Base-by-base conservation (phyloP, 306 rosid genomes). In the Geum urbanum region DNA sequence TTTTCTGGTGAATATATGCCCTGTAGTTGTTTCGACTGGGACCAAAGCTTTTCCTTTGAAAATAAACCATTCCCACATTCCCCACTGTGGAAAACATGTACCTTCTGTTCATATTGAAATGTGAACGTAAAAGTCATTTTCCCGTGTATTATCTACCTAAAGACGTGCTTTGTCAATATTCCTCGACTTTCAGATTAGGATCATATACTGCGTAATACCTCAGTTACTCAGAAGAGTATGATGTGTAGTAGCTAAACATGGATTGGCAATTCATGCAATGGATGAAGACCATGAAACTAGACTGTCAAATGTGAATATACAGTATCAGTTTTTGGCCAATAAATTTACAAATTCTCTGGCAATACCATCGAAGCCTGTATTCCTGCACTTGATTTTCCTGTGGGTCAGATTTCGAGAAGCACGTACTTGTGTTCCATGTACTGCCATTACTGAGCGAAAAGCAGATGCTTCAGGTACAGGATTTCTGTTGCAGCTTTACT, bases 121-220 rank as follows among this genome's bases (percentile, higher is more conserved):
- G 0, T 72, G 56, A 73, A 59, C 77, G 55, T 41, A 41, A 65
- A 63, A 86, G 52, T 67, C 60, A 69, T 20, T 69, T 24, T 72
- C 77, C 48, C 71, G 76, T 60, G 19, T 74, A 70, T 76, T 57
- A 9, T 41, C 18, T 47, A 57, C 62, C 79, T 78, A 55, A 82
- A 75, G 64, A 87, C 87, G 91, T 84, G 84, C 63, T 55, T 65
- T 12, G 14, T 71, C 55, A 80, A 73, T 84, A 69, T 83, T 82
- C 43, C 87, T 68, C 74, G 84, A 56, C 63, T 78, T 46, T 32
- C 37, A 32, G 37, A 32, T 32, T 32, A 32, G 37, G 37, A 32
- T 32, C 37, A 32, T 32, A 32, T 32, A 32, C 2, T 32, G 37
- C 37, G 37, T 32, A 32, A 32, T 2, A 32, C 37, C 37, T 32